Base-by-base conservation (phyloP, 179 eudicot genomes). In the Amaranthus tricolor region DNA sequence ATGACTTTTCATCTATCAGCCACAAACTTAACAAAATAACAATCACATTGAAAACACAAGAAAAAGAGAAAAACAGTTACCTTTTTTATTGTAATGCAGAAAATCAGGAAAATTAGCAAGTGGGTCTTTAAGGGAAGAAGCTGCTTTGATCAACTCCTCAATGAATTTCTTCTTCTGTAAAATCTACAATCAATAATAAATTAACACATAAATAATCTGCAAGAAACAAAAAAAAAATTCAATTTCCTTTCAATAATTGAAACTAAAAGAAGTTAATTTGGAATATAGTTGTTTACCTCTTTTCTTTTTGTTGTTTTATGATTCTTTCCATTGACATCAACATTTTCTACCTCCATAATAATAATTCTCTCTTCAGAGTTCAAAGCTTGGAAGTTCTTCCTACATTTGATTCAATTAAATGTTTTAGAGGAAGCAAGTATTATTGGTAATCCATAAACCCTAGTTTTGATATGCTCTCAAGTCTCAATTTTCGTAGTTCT, bases 161-260 rank as follows among this genome's bases (percentile, higher is more conserved):
- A 78, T 71, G 49, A 76, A 73, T 79, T 85, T 90, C 88, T 90
- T 94, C 87, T 81, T 90, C 68, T 86, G 90, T 69, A 91, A 73
- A 45, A 85, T 82, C 97, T 93, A 87, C 75, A 31, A 31, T 31
- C 74, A 81, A 20, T 20, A 50, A 5, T 19, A 20, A 19, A 66
- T 66, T 40, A 31, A 68, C 69, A 67, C 79, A 70, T 43, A 13
- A 52, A 55, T 50, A n/a, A 43, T 58, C 57, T 24, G 75, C 65
- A 56, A 54, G 71, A 71, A 19, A 55, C 5, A 11, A 62, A 0
- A 24, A 21, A 60, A 31, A 8, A 45, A 58, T 7, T 4, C 17
- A 57, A 43, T 43, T 17, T 71, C 15, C 50, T 5, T 21, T 45
- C 59, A 15, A 20, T 5, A 43, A 14, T 49, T 9, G 9, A 53